These are phyloP conservation scores for Alternaria rosae DNA, from an alignment of 2,329 filamentous ascomycete species.

Conservation along the genomic window DNA sequence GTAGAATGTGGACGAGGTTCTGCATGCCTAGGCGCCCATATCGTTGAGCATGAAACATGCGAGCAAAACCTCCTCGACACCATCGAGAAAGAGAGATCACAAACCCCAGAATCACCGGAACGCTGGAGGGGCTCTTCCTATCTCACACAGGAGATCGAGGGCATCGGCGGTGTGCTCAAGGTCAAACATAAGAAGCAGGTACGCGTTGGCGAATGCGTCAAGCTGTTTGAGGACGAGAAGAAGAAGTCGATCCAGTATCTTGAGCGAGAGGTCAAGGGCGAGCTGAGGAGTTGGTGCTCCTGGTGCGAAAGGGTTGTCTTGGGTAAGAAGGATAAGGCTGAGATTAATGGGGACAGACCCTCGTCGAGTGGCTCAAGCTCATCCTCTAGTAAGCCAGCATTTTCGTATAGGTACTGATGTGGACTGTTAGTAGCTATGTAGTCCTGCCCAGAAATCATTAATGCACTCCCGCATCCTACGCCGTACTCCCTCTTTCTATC, in stretches of 20 bases:
- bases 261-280: conserved; percentile 72
- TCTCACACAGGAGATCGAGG: conserved; percentile 85
- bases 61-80: conserved; percentile 73
- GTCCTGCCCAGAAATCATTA: neutral
- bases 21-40: conserved; percentile 77
- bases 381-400: conserved; percentile 11
- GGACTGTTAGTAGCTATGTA: neutral
- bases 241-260: conserved; percentile 64
- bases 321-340: conserved; percentile 56
- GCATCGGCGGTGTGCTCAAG: conserved; percentile 87
- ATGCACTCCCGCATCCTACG: neutral
- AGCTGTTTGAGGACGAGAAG: conserved; percentile 74
- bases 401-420: conserved; percentile 7
- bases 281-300: conserved; percentile 83
- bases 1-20: conserved; percentile 84
- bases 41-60: conserved; percentile 83
- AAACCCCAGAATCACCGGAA: conserved; percentile 36
- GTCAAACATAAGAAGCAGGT: conserved; percentile 86
- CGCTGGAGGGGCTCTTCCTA: conserved; percentile 74
- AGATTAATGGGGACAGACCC: conserved; percentile 22
- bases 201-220: conserved; percentile 81
- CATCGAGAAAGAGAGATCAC: conserved; percentile 59
- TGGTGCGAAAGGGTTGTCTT: conserved; percentile 86
- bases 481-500: no score
- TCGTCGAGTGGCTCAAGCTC: conserved; percentile 28